Evolutionary conservation across 1,284 basidiomycete genomes (phyloP), one percentile per base, ranked within the genome.

Genomic region (Agaricales sp.): DNA sequence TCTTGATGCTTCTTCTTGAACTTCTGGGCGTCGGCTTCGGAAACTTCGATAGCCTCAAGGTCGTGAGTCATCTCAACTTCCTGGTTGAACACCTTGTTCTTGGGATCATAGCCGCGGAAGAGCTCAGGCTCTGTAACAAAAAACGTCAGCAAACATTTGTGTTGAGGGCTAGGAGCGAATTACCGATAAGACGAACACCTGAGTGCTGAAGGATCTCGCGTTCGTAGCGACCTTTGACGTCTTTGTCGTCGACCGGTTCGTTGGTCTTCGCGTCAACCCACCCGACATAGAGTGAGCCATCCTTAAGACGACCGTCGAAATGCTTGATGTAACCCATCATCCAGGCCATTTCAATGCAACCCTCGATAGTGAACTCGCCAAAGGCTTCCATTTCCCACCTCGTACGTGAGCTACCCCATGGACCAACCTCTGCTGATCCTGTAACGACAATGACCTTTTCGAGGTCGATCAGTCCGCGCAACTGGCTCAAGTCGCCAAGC

Each of bases 271-370:
- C 80, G 60, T 98, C 95, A 49, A 98, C 92, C 95, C 95, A 99
- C 45, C 95, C 95, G 59, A 99, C 95, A 62, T 98, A 89, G 39
- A 95, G 74, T 43, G 85, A 80, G 43, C 91, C 92, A 59, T 89
- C 83, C 70, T 96, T 94, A 61, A 99, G 78, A 53, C 90, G 89
- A 18, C 95, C 96, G 58, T 99, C 91, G 65, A 97, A 93, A 74
- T 98, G 92, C 70, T 95, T 97, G 78, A 98, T 97, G 68, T 82
- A 82, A 43, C 96, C 94, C 90, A 96, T 98, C 69, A 97, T 87
- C 93, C 95, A 99, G 13, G 95, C 94, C 87, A 99, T 94, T 73
- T 99, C 95, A 60, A 99, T 96, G 62, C 90, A 91, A 43, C 94
- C 95, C 67, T 97, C 89, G 60, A 98, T 95, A 4, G 92, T 93